A percentile compares a stretch with the other conserved stretches of the same genome.
phyloP scores from a whole-genome alignment of 768 basidiomycete genomes.

The Lepiota brunneoincarnata region DNA sequence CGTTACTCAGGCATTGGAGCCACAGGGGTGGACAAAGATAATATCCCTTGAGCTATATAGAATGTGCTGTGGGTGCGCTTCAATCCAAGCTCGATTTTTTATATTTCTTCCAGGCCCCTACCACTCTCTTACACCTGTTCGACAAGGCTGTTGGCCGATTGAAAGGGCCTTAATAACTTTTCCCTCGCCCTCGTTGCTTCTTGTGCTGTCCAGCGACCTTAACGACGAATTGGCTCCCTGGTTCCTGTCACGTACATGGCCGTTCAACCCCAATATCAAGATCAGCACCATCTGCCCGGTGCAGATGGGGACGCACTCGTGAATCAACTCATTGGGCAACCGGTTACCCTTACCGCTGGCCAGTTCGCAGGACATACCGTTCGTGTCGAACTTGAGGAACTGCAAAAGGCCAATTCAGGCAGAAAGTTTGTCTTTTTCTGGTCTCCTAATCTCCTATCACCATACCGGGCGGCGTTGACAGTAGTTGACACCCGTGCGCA shows the following conservation, averaged over 20 bases:
- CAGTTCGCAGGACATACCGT: constrained; percentile 48
- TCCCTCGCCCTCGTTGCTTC: constrained; percentile 3
- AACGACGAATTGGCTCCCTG: constrained; percentile 1
- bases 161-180: neutral
- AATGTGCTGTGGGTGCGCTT: constrained; percentile 5
- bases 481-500: constrained; percentile 20
- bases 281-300: constrained; percentile 31
- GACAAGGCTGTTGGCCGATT: neutral
- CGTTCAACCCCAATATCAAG: constrained; percentile 12
- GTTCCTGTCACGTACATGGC: constrained; percentile 6
- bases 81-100: constrained; percentile 3
- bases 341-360: constrained; percentile 48
- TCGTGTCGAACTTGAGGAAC: constrained; percentile 52
- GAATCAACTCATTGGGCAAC: constrained; percentile 28
- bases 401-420: constrained; percentile 67
- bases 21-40: constrained; percentile 8
- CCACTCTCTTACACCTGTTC: neutral
- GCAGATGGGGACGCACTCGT: constrained; percentile 11
- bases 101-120: neutral
- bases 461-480: constrained; percentile 8
- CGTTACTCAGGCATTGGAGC: constrained; percentile 14
- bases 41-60: constrained; percentile 8
- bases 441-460: constrained; percentile 7
- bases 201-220: neutral
- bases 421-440: constrained; percentile 47